These are phyloP conservation scores for Candida incommunis DNA, from an alignment of 805 yeast species.

Conservation along the genomic window DNA sequence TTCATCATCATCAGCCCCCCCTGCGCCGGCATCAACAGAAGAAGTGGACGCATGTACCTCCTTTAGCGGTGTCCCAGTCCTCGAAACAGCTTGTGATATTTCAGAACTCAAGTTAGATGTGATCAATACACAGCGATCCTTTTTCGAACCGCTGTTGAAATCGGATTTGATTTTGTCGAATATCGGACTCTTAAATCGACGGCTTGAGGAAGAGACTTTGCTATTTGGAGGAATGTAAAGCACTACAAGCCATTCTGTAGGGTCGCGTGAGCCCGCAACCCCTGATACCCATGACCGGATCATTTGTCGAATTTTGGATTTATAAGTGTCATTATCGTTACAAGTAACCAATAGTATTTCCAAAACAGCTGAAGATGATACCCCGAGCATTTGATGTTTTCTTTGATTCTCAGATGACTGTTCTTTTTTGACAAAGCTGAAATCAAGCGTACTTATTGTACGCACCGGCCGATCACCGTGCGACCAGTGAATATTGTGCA, in stretches of 20 bases:
- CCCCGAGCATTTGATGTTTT: constrained; percentile 27
- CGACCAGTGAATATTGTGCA: constrained; percentile 62
- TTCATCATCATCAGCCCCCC: background rate
- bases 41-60: background rate
- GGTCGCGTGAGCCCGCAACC: constrained; percentile 25
- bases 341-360: constrained; percentile 56
- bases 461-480: constrained; percentile 36
- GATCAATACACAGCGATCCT: constrained; percentile 23
- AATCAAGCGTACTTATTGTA: constrained; percentile 46
- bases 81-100: background rate
- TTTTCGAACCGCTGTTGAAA: constrained; percentile 26
- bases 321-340: constrained; percentile 56
- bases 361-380: constrained; percentile 38
- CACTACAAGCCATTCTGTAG: constrained; percentile 51
- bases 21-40: background rate
- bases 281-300: constrained; percentile 64
- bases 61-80: background rate
- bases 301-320: constrained; percentile 68
- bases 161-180: constrained; percentile 43
- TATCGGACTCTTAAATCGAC: constrained; percentile 32
- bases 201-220: constrained; percentile 14
- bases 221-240: constrained; percentile 31
- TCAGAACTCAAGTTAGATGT: constrained; percentile 11
- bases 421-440: constrained; percentile 43
- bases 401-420: constrained; percentile 22